Conservation (phyloP, 768 basidiomycete species). For the Tulasnella calospora region DNA sequence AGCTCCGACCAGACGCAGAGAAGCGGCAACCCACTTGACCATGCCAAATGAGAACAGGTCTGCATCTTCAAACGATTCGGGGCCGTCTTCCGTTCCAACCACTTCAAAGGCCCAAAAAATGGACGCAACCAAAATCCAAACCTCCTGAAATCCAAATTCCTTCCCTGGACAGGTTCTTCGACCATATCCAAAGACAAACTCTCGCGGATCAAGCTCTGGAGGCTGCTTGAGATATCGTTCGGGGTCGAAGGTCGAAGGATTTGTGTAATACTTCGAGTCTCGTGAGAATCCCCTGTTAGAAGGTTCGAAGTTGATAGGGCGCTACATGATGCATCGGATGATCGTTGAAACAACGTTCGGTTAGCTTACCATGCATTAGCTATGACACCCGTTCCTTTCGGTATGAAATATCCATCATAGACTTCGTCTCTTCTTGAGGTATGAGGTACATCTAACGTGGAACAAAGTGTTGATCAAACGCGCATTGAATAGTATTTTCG, state of each 20-base stretch:
- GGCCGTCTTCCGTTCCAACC: background rate
- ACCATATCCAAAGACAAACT: too few relatives aligned
- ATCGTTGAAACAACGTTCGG: too few relatives aligned
- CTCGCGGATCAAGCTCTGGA: background rate
- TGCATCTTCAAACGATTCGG: background rate
- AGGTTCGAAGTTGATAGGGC: background rate
- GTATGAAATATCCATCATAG: too few relatives aligned
- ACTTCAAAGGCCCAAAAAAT: background rate
- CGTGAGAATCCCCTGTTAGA: background rate
- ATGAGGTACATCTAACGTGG: background rate
- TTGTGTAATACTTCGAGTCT: too few relatives aligned
- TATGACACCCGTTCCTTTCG: background rate
- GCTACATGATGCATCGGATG: too few relatives aligned
- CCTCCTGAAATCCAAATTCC: too few relatives aligned
- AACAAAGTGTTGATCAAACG: background rate
- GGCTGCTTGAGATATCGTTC: constrained; percentile 14
- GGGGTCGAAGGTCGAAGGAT: too few relatives aligned
- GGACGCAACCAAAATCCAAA: too few relatives aligned
- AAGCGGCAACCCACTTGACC: background rate
- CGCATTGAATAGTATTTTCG: background rate
- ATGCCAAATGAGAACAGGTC: background rate
- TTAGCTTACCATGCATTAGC: background rate
- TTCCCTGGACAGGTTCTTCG: too few relatives aligned
- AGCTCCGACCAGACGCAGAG: background rate
- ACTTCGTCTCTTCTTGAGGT: too few relatives aligned